A percentile compares a stretch with the other conserved stretches of the same genome.
These are phyloP conservation scores for Clonostachys byssicola DNA, from an alignment of 2,329 filamentous ascomycete species.

Conservation along the genomic window DNA sequence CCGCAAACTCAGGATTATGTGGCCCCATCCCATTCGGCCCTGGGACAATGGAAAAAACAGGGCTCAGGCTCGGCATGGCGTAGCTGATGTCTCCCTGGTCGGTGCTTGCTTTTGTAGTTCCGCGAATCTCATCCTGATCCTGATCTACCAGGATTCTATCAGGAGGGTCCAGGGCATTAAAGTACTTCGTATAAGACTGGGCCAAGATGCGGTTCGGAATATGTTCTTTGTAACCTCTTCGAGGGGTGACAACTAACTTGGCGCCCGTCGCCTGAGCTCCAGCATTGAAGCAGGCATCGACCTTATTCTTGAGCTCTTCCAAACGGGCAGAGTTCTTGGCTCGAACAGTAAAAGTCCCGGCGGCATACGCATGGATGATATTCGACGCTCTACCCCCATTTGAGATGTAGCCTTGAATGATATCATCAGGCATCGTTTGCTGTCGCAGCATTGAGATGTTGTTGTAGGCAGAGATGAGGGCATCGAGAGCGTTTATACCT, in stretches of 20 bases:
- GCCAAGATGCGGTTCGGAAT: constrained; percentile 47
- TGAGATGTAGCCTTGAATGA: constrained; percentile 39
- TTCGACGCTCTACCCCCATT: constrained; percentile 50
- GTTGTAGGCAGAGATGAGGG: constrained; percentile 25
- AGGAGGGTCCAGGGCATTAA: constrained; percentile 24
- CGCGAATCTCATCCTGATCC: constrained; percentile 33
- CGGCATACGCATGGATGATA: constrained; percentile 48
- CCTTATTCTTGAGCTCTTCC: constrained; percentile 30
- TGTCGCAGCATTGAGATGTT: constrained; percentile 28
- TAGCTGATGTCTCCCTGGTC: constrained; percentile 58
- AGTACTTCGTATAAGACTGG: constrained; percentile 35
- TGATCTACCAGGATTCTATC: constrained; percentile 32
- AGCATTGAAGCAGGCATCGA: constrained; percentile 33
- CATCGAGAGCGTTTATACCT: constrained; percentile 30
- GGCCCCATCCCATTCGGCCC: constrained; percentile 11
- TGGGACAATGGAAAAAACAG: constrained; percentile 45
- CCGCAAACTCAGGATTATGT: constrained; percentile 14
- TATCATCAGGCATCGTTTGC: constrained; percentile 27
- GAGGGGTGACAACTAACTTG: constrained; percentile 28
- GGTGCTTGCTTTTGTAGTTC: constrained; percentile 38
- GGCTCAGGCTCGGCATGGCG: constrained; percentile 47
- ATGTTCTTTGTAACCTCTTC: constrained; percentile 45
- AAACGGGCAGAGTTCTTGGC: constrained; percentile 5
- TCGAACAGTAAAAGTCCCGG: constrained; percentile 22
- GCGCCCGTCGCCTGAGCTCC: constrained; percentile 40